Percentiles rank a stretch among this genome's conserved stretches.
Evolutionary conservation across 139 green algal genomes (phyloP).

Genomic region (Nannochloris sp.): DNA sequence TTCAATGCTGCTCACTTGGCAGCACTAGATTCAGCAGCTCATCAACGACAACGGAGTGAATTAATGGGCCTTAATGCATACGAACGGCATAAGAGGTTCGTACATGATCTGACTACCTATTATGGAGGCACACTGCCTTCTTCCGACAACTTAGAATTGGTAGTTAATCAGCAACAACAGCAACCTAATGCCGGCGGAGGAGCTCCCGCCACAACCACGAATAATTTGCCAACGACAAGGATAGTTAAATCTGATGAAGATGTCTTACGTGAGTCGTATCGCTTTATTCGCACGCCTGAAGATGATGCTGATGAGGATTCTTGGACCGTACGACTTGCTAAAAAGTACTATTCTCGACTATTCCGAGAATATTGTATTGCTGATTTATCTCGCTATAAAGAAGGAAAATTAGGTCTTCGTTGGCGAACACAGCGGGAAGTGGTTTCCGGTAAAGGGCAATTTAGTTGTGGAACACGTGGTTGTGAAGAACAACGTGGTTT

Average conservation of each 20-base stretch:
- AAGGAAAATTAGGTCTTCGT: constrained; percentile 75
- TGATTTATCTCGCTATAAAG: constrained; percentile 66
- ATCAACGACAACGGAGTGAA: constrained; percentile 24
- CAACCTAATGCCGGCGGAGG: too few species aligned
- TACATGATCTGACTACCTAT: constrained; percentile 34
- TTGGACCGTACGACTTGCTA: constrained; percentile 68
- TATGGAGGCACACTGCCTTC: constrained; percentile 23
- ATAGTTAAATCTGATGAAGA: constrained; percentile 55
- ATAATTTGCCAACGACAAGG: too few species aligned
- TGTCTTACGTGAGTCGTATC: constrained; percentile 43
- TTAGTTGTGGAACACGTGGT: constrained; percentile 64
- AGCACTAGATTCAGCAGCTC: constrained; percentile 4
- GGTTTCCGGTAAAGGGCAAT: constrained; percentile 78
- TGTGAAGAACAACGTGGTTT: constrained; percentile 55
- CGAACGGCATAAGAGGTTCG: constrained; percentile 49
- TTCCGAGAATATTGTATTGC: constrained; percentile 89
- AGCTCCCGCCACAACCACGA: too few species aligned
- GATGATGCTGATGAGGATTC: constrained; percentile 44
- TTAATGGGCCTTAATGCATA: constrained; percentile 46
- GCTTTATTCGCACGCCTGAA: constrained; percentile 48
- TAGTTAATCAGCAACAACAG: background rate
- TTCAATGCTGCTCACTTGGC: constrained; percentile 2
- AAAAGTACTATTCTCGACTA: constrained; percentile 77
- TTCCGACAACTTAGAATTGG: background rate
- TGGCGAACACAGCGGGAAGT: constrained; percentile 84